These are phyloP conservation scores for Pedinophyceae sp. DNA, from an alignment of 139 green algal genomes.

Conservation along the genomic window DNA sequence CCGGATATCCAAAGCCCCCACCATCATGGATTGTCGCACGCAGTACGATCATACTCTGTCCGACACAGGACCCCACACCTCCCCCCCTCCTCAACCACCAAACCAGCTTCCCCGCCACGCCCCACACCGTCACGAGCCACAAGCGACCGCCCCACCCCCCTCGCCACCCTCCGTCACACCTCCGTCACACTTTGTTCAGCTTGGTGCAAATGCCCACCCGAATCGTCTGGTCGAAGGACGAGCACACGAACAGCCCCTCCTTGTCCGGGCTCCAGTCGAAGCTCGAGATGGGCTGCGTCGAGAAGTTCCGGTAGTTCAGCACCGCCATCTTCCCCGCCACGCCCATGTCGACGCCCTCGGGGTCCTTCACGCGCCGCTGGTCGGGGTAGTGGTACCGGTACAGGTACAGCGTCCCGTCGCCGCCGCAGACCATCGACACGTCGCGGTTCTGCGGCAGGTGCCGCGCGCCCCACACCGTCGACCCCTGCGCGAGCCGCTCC, in stretches of 20 bases:
- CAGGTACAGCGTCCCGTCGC: slow-evolving; percentile 63
- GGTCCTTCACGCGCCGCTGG: slow-evolving; percentile 52
- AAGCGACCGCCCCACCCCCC: no score
- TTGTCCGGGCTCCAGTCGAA: slow-evolving; percentile 79
- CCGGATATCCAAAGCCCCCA: no score
- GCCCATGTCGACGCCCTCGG: slow-evolving; percentile 37
- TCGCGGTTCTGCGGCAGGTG: slow-evolving; percentile 68
- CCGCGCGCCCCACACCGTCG: slow-evolving; percentile 52
- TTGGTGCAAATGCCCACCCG: slow-evolving; percentile 68
- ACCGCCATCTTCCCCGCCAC: slow-evolving; percentile 58
- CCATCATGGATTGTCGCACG: no score
- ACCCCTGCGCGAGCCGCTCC: slow-evolving; percentile 27
- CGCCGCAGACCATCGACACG: slow-evolving; percentile 43
- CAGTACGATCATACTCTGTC: no score
- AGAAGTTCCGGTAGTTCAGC: slow-evolving; percentile 35
- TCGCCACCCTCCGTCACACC: no score
- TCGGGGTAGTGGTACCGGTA: slow-evolving; percentile 86
- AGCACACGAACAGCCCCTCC: slow-evolving; percentile 56
- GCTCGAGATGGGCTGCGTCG: slow-evolving; percentile 56
- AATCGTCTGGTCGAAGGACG: slow-evolving; percentile 69
- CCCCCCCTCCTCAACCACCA: no score
- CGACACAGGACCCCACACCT: no score
- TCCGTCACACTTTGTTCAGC: no score
- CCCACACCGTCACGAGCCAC: no score
- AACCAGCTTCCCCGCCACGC: no score